Conservation (phyloP, 306 rosid genomes). For the Malus fusca region DNA sequence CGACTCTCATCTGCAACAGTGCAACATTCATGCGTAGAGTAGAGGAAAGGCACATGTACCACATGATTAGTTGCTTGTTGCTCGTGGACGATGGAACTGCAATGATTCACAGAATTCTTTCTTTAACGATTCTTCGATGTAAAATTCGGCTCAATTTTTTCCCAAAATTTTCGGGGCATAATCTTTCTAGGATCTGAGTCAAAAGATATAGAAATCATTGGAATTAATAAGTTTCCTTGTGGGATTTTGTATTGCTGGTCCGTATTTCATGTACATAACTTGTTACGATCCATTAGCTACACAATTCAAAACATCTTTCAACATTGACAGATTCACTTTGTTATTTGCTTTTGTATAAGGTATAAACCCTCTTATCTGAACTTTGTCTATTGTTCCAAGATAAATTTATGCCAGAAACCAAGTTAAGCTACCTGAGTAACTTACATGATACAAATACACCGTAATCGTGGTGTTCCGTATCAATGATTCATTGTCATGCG, state of each 20-base stretch:
- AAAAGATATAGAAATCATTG: slow-evolving; percentile 30
- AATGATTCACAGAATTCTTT: slow-evolving; percentile 37
- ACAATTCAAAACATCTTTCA: background rate
- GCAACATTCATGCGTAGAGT: slow-evolving; percentile 65
- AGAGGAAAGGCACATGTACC: background rate
- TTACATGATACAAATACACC: too few relatives aligned
- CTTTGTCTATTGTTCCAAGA: background rate
- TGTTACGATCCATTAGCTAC: background rate
- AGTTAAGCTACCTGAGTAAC: background rate
- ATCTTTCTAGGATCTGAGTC: slow-evolving; percentile 38
- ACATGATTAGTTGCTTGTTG: background rate
- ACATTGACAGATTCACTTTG: background rate
- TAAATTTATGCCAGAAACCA: too few relatives aligned
- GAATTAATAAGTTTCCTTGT: slow-evolving; percentile 30
- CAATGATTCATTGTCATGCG: too few relatives aligned
- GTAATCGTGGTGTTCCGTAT: rapidly evolving
- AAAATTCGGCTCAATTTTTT: slow-evolving; percentile 36
- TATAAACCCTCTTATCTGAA: background rate
- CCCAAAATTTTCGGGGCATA: slow-evolving; percentile 14
- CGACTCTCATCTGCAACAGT: slow-evolving; percentile 60
- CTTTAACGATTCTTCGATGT: slow-evolving; percentile 46
- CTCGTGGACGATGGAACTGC: slow-evolving; percentile 10
- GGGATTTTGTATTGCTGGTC: slow-evolving; percentile 16
- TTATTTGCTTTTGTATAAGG: background rate
- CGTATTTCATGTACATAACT: slow-evolving; percentile 37